phyloP scores from a whole-genome alignment of 2,329 filamentous ascomycete species.

The Paecilomyces fulvus region DNA sequence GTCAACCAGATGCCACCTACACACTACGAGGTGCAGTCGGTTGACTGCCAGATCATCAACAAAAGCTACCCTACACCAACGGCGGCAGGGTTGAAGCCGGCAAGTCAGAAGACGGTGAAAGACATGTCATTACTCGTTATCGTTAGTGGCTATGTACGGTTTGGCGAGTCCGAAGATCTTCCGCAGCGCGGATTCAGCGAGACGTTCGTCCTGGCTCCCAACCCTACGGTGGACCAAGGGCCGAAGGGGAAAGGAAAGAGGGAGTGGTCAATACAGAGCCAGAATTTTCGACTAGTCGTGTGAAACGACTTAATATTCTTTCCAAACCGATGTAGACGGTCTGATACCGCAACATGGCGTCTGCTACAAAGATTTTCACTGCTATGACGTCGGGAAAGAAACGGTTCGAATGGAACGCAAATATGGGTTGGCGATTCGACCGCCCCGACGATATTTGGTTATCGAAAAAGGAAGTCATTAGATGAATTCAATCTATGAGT shows the following conservation, averaged over 20 bases:
- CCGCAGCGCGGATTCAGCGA: conserved; percentile 68
- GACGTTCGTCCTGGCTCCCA: conserved; percentile 71
- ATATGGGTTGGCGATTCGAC: background rate
- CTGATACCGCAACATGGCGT: background rate
- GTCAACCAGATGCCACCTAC: conserved; percentile 53
- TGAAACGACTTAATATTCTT: conserved; percentile 15
- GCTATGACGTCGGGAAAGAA: background rate
- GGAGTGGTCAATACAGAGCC: conserved; percentile 60
- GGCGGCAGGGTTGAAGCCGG: conserved; percentile 20
- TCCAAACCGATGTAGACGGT: background rate
- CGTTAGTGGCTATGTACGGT: conserved; percentile 63
- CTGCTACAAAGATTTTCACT: background rate
- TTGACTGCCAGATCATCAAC: conserved; percentile 73
- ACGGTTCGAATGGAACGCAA: background rate
- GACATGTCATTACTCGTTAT: conserved; percentile 66
- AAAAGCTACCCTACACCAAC: conserved; percentile 54
- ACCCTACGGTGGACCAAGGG: conserved; percentile 47
- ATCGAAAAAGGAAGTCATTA: background rate
- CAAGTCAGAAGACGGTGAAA: conserved; percentile 38
- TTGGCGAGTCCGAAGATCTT: conserved; percentile 53
- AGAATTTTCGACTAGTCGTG: conserved; percentile 57
- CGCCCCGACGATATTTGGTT: background rate
- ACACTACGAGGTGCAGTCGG: conserved; percentile 66
- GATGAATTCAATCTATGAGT: background rate
- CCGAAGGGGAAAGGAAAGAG: conserved; percentile 48